Evolutionary conservation across 2,329 filamentous ascomycete species (phyloP).

Genomic region (Didymella lethalis): DNA sequence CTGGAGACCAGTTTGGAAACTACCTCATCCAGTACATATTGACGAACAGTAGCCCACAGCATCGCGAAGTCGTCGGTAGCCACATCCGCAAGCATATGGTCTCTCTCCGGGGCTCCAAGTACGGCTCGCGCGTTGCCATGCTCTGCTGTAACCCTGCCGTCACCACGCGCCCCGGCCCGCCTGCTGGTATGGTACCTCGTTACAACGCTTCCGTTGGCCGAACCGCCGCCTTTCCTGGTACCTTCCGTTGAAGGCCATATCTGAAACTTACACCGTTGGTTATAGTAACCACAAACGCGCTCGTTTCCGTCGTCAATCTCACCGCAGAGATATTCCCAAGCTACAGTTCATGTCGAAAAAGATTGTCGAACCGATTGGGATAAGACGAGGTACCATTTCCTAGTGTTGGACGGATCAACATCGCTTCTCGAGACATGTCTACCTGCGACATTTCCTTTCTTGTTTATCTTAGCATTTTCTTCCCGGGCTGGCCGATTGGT

Average conservation of each 20-base stretch:
- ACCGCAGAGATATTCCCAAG: slow-evolving; percentile 45
- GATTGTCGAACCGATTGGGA: slow-evolving; percentile 43
- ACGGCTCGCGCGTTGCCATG: slow-evolving; percentile 98
- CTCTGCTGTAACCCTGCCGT: slow-evolving; percentile 95
- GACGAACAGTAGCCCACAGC: slow-evolving; percentile 83
- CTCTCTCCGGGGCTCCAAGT: slow-evolving; percentile 96
- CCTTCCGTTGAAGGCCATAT: slow-evolving; percentile 37
- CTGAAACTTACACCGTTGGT: slow-evolving; percentile 38
- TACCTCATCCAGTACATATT: slow-evolving; percentile 98
- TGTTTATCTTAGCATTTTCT: slow-evolving; percentile 44
- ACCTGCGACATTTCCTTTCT: slow-evolving; percentile 38
- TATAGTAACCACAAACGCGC: slow-evolving; percentile 38
- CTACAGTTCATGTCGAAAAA: slow-evolving; percentile 43
- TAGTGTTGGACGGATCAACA: slow-evolving; percentile 35
- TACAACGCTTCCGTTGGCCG: slow-evolving; percentile 42
- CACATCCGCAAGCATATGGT: slow-evolving; percentile 99
- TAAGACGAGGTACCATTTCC: slow-evolving; percentile 39
- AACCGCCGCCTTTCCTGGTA: slow-evolving; percentile 34
- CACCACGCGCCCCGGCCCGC: slow-evolving; percentile 86
- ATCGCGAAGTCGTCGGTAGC: slow-evolving; percentile 89
- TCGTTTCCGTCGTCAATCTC: slow-evolving; percentile 42
- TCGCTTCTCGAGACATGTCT: slow-evolving; percentile 37
- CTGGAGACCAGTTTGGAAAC: slow-evolving; percentile 98
- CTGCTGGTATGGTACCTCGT: slow-evolving; percentile 64
- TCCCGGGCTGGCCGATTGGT: slow-evolving; percentile 27